Percentiles rank a stretch among this genome's conserved stretches.
phyloP scores from a whole-genome alignment of 169 alveolate species.

The Eimeria zaria region DNA sequence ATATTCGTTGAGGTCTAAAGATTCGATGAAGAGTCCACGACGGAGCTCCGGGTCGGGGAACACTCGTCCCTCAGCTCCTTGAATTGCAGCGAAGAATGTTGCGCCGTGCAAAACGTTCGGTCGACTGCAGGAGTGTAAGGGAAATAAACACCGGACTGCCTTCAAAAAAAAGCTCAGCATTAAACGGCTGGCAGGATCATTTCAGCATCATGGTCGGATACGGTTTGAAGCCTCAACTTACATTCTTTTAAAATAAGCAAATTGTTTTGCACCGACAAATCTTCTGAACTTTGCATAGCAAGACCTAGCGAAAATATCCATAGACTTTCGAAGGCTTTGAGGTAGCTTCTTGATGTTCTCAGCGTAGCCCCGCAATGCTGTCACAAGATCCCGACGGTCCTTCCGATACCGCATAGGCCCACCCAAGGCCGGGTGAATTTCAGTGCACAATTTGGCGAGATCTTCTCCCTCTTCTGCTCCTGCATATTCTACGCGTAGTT shows the following conservation, averaged over 20 bases:
- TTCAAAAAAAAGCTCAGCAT: background rate
- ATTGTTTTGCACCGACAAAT: constrained; percentile 42
- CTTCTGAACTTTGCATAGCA: constrained; percentile 45
- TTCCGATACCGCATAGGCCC: constrained; percentile 21
- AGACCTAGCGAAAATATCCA: background rate
- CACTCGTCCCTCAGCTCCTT: constrained; percentile 46
- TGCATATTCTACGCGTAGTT: constrained; percentile 28
- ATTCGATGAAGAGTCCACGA: constrained; percentile 7
- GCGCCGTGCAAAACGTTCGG: constrained; percentile 65
- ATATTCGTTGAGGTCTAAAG: constrained; percentile 29
- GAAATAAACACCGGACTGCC: background rate
- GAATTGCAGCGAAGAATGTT: constrained; percentile 51
- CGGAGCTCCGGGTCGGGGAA: constrained; percentile 39
- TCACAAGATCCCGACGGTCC: constrained; percentile 9
- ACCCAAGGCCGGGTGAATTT: constrained; percentile 75
- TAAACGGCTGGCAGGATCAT: background rate
- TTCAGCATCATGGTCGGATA: background rate
- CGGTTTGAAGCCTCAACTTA: background rate
- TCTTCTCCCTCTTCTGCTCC: background rate
- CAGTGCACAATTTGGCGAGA: constrained; percentile 4
- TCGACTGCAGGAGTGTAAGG: constrained; percentile 45
- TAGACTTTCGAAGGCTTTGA: constrained; percentile 14
- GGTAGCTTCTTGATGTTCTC: constrained; percentile 44
- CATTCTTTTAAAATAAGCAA: constrained; percentile 1
- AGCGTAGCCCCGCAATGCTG: constrained; percentile 46